Evolutionary conservation across 139 green algal genomes (phyloP).

Genomic region (Haematococcus sp.): DNA sequence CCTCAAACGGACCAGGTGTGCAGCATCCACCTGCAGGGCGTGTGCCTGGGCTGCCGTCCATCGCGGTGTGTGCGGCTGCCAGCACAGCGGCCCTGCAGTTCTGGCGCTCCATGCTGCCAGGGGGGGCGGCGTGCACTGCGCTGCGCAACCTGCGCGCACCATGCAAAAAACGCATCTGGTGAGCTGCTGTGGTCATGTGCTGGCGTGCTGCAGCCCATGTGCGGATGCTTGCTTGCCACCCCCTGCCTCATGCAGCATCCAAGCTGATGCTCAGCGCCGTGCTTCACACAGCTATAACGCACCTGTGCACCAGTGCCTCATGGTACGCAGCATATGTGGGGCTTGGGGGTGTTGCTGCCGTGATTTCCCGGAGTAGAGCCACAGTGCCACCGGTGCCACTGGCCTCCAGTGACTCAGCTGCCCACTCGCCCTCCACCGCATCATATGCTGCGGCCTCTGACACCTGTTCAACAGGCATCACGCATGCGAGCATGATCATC

Average conservation of each 20-base stretch:
- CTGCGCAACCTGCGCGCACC: slow-evolving; percentile 22
- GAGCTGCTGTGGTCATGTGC: neutral
- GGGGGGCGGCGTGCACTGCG: slow-evolving; percentile 24
- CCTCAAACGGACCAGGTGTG: slow-evolving; percentile 65
- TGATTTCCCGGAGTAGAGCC: slow-evolving; percentile 35
- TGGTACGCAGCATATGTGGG: slow-evolving; percentile 54
- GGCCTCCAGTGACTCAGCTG: slow-evolving; percentile 29
- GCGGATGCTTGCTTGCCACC: too few species aligned
- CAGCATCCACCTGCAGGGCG: slow-evolving; percentile 42
- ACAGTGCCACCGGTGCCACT: slow-evolving; percentile 23
- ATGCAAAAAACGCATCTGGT: neutral
- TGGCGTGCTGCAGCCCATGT: too few species aligned
- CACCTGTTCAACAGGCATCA: too few species aligned
- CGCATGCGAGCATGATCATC: neutral
- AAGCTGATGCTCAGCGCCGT: too few species aligned
- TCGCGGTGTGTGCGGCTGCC: neutral
- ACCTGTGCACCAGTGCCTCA: slow-evolving; percentile 54
- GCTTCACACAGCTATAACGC: neutral
- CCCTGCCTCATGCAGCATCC: too few species aligned
- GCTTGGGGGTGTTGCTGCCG: slow-evolving; percentile 24
- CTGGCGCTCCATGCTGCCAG: slow-evolving; percentile 31
- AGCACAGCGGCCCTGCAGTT: slow-evolving; percentile 37
- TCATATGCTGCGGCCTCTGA: neutral
- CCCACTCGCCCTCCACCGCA: slow-evolving; percentile 42
- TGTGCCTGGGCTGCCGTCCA: neutral